Conservation (phyloP, 2,329 filamentous ascomycete genomes). For the Tolypocladium sp. region DNA sequence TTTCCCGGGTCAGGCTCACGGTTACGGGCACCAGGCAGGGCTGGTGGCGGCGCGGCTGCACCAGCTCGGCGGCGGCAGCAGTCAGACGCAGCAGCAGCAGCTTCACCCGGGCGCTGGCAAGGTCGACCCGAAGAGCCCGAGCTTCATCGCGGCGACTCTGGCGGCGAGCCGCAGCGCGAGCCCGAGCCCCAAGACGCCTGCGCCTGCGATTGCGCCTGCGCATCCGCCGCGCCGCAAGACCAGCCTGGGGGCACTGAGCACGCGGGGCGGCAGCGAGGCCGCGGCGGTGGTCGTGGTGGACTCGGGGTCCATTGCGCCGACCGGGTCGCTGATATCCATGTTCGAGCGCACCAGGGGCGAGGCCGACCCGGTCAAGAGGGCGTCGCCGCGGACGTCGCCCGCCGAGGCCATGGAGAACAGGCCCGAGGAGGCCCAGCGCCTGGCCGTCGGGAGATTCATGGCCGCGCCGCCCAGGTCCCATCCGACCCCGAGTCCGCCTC, state of each 20-base stretch:
- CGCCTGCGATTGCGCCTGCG: constrained; percentile 8
- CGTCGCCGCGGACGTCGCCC: constrained; percentile 11
- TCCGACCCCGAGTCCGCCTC: neutral
- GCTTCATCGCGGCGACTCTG: constrained; percentile 49
- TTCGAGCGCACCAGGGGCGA: constrained; percentile 46
- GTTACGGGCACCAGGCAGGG: neutral
- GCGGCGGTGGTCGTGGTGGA: constrained; percentile 27
- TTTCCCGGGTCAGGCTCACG: neutral
- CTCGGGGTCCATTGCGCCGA: constrained; percentile 50
- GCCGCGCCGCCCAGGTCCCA: neutral
- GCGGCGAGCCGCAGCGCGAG: constrained; percentile 43
- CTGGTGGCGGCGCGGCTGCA: constrained; percentile 13
- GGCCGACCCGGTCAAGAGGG: constrained; percentile 24
- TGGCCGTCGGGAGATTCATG: constrained; percentile 1
- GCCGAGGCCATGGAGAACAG: neutral
- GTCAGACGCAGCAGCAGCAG: constrained; percentile 7
- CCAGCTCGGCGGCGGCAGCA: constrained; percentile 7
- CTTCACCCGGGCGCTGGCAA: constrained; percentile 8
- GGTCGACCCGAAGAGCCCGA: constrained; percentile 39
- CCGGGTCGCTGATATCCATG: constrained; percentile 56
- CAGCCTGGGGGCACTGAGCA: constrained; percentile 20
- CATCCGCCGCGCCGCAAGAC: constrained; percentile 12
- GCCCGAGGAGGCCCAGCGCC: neutral
- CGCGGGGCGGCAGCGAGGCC: constrained; percentile 12
- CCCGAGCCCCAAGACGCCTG: constrained; percentile 18